A percentile compares a stretch with the other conserved stretches of the same genome.
Evolutionary conservation across 2,329 filamentous ascomycete species (phyloP).

Genomic region (Trichoderma atrobrunneum): DNA sequence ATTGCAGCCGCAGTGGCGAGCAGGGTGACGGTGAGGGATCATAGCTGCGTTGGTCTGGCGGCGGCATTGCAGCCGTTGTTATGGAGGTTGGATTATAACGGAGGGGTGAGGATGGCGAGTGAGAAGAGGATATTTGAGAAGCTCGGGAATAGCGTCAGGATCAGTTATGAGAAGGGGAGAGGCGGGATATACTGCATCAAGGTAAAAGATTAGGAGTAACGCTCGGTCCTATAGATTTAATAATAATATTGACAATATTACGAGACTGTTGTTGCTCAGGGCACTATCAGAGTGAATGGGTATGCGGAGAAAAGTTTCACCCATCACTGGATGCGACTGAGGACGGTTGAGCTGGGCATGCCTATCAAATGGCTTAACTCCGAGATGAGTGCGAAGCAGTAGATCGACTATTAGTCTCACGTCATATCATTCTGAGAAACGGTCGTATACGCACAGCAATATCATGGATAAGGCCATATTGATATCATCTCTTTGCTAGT

Average conservation of each 20-base stretch:
- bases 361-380: not conserved
- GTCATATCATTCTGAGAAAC: not conserved
- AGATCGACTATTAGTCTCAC: not conserved
- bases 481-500: not conserved
- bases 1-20: slow-evolving; percentile 26
- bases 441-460: not conserved
- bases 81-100: slow-evolving; percentile 20
- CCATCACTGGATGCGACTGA: not conserved
- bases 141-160: not conserved
- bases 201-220: not conserved
- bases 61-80: slow-evolving; percentile 24
- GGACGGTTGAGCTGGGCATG: not conserved
- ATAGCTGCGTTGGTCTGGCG: slow-evolving; percentile 25
- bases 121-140: slow-evolving; percentile 22
- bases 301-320: not conserved
- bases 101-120: slow-evolving; percentile 22
- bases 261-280: no score
- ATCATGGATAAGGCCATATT: not conserved
- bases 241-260: not conserved
- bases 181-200: slow-evolving; percentile 12
- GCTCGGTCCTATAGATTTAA: not conserved
- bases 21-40: slow-evolving; percentile 29
- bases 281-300: not conserved
- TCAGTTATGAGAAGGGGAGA: slow-evolving; percentile 10
- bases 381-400: not conserved